Evolutionary conservation across 2,329 filamentous ascomycete species (phyloP).

Genomic region (Xylaria sp.): DNA sequence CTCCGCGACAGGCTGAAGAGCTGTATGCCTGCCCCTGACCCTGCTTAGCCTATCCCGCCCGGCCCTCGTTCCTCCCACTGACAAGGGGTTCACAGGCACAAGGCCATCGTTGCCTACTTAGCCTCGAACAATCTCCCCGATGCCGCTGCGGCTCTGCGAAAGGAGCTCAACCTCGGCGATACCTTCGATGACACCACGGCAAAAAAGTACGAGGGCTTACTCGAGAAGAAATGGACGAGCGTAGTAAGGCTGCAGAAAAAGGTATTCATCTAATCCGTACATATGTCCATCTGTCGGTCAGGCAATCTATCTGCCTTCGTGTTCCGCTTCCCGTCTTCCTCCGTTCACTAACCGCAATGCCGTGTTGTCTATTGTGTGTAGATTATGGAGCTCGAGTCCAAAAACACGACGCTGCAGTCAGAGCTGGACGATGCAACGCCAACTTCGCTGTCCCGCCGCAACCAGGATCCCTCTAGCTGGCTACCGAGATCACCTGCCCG

Average conservation of each 20-base stretch:
- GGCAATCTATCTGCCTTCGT: slow-evolving; percentile 2
- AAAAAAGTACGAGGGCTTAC: slow-evolving; percentile 88
- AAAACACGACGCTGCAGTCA: slow-evolving; percentile 65
- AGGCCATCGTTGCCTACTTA: slow-evolving; percentile 87
- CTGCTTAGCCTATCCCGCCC: background rate
- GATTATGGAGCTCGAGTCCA: slow-evolving; percentile 90
- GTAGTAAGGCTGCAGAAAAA: slow-evolving; percentile 94
- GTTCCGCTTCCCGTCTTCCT: background rate
- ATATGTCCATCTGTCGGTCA: slow-evolving; percentile 13
- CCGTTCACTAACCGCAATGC: slow-evolving; percentile 5
- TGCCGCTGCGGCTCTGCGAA: slow-evolving; percentile 64
- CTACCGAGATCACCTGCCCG: slow-evolving; percentile 73
- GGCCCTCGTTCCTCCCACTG: background rate
- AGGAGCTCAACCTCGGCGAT: slow-evolving; percentile 63
- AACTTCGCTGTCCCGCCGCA: slow-evolving; percentile 66
- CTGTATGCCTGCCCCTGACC: slow-evolving; percentile 21
- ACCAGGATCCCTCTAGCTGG: slow-evolving; percentile 81
- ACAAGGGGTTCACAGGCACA: slow-evolving; percentile 49
- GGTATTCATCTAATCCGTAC: slow-evolving; percentile 41
- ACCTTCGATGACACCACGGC: slow-evolving; percentile 74
- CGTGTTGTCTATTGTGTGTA: slow-evolving; percentile 33
- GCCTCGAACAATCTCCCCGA: slow-evolving; percentile 65
- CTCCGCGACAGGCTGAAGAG: slow-evolving; percentile 32
- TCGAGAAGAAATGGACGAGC: slow-evolving; percentile 99
- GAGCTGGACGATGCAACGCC: slow-evolving; percentile 81